phyloP scores from a whole-genome alignment of 2,329 filamentous ascomycete genomes.

The Mycogone perniciosa region DNA sequence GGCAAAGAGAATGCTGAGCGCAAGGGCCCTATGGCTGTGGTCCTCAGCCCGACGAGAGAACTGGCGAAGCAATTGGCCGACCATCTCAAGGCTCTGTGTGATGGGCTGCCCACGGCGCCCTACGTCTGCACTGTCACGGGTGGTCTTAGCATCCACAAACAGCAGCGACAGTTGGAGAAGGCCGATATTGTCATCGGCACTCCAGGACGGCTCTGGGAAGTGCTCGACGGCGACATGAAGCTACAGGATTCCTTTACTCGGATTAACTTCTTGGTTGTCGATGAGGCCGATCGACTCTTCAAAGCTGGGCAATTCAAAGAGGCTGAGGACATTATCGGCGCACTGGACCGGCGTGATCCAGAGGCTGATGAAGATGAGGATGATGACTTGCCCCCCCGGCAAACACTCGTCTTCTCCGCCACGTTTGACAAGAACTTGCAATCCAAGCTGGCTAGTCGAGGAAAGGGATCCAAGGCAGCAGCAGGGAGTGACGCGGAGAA shows the following conservation, averaged over 20 bases:
- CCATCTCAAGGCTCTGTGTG: constrained; percentile 72
- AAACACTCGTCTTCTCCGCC: constrained; percentile 93
- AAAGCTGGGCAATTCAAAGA: constrained; percentile 96
- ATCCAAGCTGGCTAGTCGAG: constrained; percentile 79
- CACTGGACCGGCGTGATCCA: constrained; percentile 68
- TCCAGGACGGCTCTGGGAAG: constrained; percentile 89
- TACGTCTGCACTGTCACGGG: constrained; percentile 87
- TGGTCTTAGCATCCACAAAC: constrained; percentile 89
- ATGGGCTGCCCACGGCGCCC: constrained; percentile 51
- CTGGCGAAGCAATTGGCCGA: constrained; percentile 84
- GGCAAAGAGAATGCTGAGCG: constrained; percentile 27
- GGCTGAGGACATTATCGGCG: constrained; percentile 76
- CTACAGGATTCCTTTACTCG: constrained; percentile 64
- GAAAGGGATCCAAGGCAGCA: constrained; percentile 38
- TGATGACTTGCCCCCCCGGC: constrained; percentile 46
- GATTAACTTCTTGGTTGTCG: constrained; percentile 79
- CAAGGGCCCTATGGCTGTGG: constrained; percentile 61
- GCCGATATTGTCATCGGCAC: constrained; percentile 93
- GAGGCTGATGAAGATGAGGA: constrained; percentile 46
- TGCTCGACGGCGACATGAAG: constrained; percentile 69
- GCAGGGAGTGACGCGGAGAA: constrained; percentile 64
- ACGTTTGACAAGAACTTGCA: constrained; percentile 91
- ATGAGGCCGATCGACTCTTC: constrained; percentile 88
- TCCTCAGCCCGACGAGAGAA: constrained; percentile 88
- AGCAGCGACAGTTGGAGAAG: constrained; percentile 73